Percentiles rank a stretch among this genome's conserved stretches.
phyloP scores from a whole-genome alignment of 768 basidiomycete genomes.

The Amanita phalloides region DNA sequence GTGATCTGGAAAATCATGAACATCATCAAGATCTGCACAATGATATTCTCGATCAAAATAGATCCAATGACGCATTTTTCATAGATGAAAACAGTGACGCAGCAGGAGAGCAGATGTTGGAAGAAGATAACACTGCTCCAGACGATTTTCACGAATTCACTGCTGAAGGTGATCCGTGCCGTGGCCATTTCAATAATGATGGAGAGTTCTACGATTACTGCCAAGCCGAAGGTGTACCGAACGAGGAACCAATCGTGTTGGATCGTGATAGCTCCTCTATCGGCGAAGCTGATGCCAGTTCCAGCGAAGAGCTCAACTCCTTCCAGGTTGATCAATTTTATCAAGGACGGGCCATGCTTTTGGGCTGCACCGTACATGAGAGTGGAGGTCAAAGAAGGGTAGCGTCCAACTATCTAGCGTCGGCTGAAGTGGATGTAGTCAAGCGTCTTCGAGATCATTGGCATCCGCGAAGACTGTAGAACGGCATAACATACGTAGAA shows the following conservation, averaged over 20 bases:
- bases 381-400: slow-evolving; percentile 1
- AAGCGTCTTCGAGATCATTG: slow-evolving; percentile 49
- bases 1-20: not conserved
- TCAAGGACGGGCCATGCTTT: slow-evolving; percentile 44
- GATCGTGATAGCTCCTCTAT: not conserved
- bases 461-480: slow-evolving; percentile 46
- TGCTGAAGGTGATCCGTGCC: not conserved
- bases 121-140: not conserved
- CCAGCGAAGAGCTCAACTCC: slow-evolving; percentile 3
- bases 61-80: not conserved
- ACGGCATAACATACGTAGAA: not conserved
- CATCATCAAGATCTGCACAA: not conserved
- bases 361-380: slow-evolving; percentile 21
- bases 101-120: not conserved
- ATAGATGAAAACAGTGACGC: not conserved
- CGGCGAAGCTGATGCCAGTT: not conserved
- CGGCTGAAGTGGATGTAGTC: slow-evolving; percentile 56
- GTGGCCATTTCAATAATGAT: slow-evolving; percentile 1
- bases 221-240: not conserved
- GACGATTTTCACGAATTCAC: not conserved
- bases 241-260: not conserved
- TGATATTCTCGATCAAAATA: not conserved
- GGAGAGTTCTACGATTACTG: not conserved
- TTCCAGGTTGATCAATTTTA: slow-evolving; percentile 21
- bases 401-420: slow-evolving; percentile 16